Evolutionary conservation across 495 filamentous ascomycete genomes (phyloP).

Genomic region (Penicillium macrosclerotiorum): DNA sequence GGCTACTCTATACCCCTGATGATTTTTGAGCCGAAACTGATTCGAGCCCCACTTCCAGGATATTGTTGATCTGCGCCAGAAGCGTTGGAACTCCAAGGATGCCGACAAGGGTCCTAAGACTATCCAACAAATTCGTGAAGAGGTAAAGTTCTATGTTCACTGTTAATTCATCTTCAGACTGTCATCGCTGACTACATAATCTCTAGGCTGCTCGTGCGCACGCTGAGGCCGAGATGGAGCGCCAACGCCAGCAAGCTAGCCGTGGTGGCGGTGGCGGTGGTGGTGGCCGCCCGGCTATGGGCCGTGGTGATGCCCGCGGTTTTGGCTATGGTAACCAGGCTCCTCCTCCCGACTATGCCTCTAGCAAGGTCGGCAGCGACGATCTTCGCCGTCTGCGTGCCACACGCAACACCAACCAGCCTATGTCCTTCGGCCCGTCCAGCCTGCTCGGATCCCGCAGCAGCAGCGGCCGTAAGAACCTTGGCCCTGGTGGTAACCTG

Average conservation of each 20-base stretch:
- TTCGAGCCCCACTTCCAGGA: conserved; percentile 54
- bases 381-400: conserved; percentile 79
- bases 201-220: conserved; percentile 67
- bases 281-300: conserved; percentile 64
- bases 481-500: conserved; percentile 69
- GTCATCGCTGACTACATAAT: conserved; percentile 8
- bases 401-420: conserved; percentile 59
- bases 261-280: conserved; percentile 50
- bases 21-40: conserved; percentile 2
- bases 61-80: conserved; percentile 75
- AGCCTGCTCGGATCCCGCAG: conserved; percentile 77
- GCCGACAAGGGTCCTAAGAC: conserved; percentile 91
- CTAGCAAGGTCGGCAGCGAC: conserved; percentile 82
- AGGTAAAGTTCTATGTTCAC: conserved; percentile 51
- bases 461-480: conserved; percentile 74
- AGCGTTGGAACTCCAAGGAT: conserved; percentile 81
- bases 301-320: conserved; percentile 82
- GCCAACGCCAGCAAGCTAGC: conserved; percentile 43
- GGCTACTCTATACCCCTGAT: neutral
- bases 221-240: conserved; percentile 57
- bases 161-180: conserved; percentile 3
- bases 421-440: conserved; percentile 65
- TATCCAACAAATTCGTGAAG: conserved; percentile 82
- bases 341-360: conserved; percentile 65
- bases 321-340: conserved; percentile 64